These are phyloP conservation scores for Carex arenaria DNA, from an alignment of 202 grass and related monocot species.

Conservation along the genomic window DNA sequence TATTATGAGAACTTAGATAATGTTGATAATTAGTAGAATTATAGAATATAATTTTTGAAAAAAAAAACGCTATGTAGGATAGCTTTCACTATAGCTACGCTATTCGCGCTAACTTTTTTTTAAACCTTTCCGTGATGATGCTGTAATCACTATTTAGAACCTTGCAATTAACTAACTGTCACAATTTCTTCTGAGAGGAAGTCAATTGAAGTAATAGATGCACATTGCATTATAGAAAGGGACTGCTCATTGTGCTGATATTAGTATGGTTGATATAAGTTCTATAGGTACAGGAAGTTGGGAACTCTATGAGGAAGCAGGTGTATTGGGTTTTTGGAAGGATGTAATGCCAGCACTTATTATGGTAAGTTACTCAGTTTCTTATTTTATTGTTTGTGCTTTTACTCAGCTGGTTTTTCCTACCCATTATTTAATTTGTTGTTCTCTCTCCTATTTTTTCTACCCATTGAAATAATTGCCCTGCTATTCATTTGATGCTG, in stretches of 20 bases:
- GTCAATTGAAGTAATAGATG: not conserved
- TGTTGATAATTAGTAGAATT: too few species aligned
- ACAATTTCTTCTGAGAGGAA: not conserved
- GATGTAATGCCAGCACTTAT: constrained; percentile 72
- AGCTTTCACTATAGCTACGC: too few species aligned
- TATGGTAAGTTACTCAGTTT: constrained; percentile 40
- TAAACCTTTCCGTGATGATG: too few species aligned
- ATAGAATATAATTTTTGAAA: too few species aligned
- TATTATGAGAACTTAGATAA: too few species aligned
- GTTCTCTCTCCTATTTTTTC: constrained; percentile 15
- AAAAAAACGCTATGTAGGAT: too few species aligned
- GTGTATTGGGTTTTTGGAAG: constrained; percentile 73
- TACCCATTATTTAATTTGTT: not conserved
- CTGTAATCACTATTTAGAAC: too few species aligned
- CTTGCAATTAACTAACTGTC: not conserved
- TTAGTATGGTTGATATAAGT: not conserved
- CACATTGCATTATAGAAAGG: not conserved
- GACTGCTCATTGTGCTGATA: not conserved
- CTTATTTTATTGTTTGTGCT: constrained; percentile 1
- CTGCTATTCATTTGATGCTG: constrained; percentile 79
- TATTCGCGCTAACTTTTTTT: too few species aligned
- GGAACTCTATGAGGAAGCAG: constrained; percentile 72
- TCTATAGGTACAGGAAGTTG: constrained; percentile 39
- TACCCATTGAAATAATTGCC: constrained; percentile 28
- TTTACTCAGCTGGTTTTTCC: not conserved